These are phyloP conservation scores for Aspergillus caelatus DNA, from an alignment of 2,329 filamentous ascomycete species.

Conservation along the genomic window DNA sequence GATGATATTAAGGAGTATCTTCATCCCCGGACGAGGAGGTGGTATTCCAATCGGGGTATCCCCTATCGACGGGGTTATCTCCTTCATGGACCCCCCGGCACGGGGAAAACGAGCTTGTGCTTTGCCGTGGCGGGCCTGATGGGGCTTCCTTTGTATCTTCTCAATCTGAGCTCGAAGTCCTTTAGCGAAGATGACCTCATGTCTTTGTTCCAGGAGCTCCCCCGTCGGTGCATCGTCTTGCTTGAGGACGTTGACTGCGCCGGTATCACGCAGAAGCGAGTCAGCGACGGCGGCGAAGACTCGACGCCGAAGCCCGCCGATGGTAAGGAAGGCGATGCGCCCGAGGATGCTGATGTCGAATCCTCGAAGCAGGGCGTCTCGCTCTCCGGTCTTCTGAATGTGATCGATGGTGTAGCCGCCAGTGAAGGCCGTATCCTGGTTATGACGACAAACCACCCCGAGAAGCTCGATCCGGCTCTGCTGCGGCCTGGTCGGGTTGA, in stretches of 20 bases:
- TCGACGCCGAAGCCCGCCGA: constrained; percentile 24
- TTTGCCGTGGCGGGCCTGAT: constrained; percentile 72
- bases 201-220: constrained; percentile 67
- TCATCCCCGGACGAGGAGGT: constrained; percentile 58
- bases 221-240: constrained; percentile 70
- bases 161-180: constrained; percentile 65
- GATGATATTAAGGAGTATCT: constrained; percentile 61
- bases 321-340: constrained; percentile 19
- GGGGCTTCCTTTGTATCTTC: constrained; percentile 71
- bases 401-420: constrained; percentile 70
- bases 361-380: constrained; percentile 54
- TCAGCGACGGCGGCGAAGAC: constrained; percentile 35
- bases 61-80: constrained; percentile 85
- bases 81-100: constrained; percentile 77
- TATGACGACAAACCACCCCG: constrained; percentile 72
- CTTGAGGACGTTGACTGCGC: constrained; percentile 78
- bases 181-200: constrained; percentile 68
- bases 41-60: constrained; percentile 81
- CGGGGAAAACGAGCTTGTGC: constrained; percentile 74
- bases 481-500: constrained; percentile 70
- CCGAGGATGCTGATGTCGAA: constrained; percentile 10
- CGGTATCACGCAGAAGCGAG: constrained; percentile 63
- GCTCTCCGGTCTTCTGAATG: constrained; percentile 69
- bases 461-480: constrained; percentile 66
- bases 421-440: constrained; percentile 71